Evolutionary conservation across 768 basidiomycete genomes (phyloP), one percentile per base, ranked within the genome.

Genomic region (Boletus subcaerulescens): DNA sequence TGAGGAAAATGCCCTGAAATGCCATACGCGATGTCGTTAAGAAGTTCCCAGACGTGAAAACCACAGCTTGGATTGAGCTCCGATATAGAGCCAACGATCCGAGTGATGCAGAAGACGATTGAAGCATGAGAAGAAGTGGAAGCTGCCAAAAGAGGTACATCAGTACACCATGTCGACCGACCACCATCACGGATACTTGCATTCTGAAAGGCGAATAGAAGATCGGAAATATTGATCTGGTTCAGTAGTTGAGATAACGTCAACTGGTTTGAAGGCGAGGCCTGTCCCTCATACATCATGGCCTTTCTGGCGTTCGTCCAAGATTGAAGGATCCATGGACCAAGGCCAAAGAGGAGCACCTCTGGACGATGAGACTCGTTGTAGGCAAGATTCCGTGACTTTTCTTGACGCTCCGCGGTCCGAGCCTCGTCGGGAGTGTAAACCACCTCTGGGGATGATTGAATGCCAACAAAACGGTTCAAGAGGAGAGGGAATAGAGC

Each of bases 21-120:
- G 84, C 83, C 84, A 87, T 85, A 53, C 81, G 82, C 24, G 78
- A 67, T 5, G 85, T 88, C 40, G 82, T 80, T 31, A 85, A 65
- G 57, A 93, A 66, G 61, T 81, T 82, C 48, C 83, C 76, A 53
- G 82, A 76, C 12, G 89, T 83, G 63, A 80, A 80, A 12, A 92
- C 76, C 41, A 92, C 77, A 24, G 85, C 81, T 53, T 87, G 85
- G 22, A 92, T 80, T 7, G 91, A 88, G 58, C 78, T 85, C 58
- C 90, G 86, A 67, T 93, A 93, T 14, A 92, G 73, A 18, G 88
- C 84, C 61, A 93, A 72, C n/a, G 89, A 87, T 13, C 92, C 93
- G 9, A 94, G 76, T 10, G 90, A 85, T 3, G 88, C 78, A 9
- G 86, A 79, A 14, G 90, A 85, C 1, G 85, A 79, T 63, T 91